A percentile compares a stretch with the other conserved stretches of the same genome.
Conservation (phyloP, 2,329 filamentous ascomycete genomes). For the Ophiocordyceps unilateralis region DNA sequence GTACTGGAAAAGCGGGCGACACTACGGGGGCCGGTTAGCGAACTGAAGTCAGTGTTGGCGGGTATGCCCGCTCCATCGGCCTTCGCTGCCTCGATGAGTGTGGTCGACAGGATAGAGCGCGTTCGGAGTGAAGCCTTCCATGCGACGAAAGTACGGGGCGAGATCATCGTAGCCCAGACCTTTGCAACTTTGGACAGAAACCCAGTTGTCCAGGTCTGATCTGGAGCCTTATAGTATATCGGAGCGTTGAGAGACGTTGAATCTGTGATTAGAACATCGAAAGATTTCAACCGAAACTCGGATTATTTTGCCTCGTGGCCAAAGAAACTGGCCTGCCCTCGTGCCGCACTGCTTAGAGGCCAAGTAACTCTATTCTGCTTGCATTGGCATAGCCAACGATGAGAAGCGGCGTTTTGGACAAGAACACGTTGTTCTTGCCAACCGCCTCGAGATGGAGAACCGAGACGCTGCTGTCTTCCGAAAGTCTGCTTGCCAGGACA, state of each 20-base stretch:
- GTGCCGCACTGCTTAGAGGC: not conserved
- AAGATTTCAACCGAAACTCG: not conserved
- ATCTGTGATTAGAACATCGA: too few relatives aligned
- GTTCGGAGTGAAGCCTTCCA: not conserved
- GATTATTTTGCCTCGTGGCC: not conserved
- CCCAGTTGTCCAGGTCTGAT: not conserved
- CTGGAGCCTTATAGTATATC: not conserved
- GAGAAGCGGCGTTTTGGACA: not conserved
- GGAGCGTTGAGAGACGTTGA: not conserved
- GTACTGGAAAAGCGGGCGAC: not conserved
- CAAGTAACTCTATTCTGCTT: not conserved
- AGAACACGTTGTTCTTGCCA: not conserved
- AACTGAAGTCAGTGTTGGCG: not conserved
- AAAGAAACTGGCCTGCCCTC: not conserved
- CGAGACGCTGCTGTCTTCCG: not conserved
- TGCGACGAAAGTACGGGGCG: not conserved
- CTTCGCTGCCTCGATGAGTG: not conserved
- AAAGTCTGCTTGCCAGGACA: not conserved
- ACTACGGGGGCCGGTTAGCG: not conserved
- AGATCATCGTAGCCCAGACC: not conserved
- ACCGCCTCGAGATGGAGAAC: not conserved
- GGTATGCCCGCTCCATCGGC: not conserved
- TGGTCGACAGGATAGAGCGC: not conserved
- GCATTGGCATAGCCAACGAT: too few relatives aligned
- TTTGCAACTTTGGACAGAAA: not conserved